Evolutionary conservation across 345 rosid species (phyloP), one percentile per base, ranked within the genome.

Genomic region (Salix koriyanagi): DNA sequence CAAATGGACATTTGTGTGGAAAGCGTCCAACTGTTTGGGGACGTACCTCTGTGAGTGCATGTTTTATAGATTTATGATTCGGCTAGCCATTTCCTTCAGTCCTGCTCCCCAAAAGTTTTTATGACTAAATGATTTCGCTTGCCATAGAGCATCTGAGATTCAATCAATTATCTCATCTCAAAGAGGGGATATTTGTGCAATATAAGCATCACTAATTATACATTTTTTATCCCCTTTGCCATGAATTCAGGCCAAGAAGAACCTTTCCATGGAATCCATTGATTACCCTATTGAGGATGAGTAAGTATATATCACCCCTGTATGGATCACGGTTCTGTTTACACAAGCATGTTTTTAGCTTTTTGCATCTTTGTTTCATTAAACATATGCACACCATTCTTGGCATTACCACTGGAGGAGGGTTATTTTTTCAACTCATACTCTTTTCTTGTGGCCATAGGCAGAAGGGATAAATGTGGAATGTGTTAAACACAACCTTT

Each of bases 201-300:
- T 15, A 25, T 25, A 19, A 26, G 37, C 32, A 12, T 42, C 54
- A 34, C 26, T 71, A 48, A 44, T 68, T 7, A 1, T 1, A 39
- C 6, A 32, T 32, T 32, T 62, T 18, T 18, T 18, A 39, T 21
- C n/a, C 18, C 3, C 66, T 44, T 71, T 74, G 75, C 61, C 60
- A 42, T 71, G 74, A 67, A 39, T 82, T 76, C 88, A 96, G 99
- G 97, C 85, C 64, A 93, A 74, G 85, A 96, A 87, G 88, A 89
- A 91, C 81, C 92, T 88, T 50, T 86, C 98, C 37, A 85, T 89
- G 96, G 97, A 92, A 80, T 88, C 92, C 76, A 84, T 86, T 79
- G 93, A 91, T 83, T 84, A 44, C 67, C 65, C 84, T 62, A n/a
- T 66, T 65, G 93, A 90, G 75, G 84, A 82, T 18, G 90, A 90